Conservation (phyloP, 2,329 filamentous ascomycete species). For the Aphanocladium album region DNA sequence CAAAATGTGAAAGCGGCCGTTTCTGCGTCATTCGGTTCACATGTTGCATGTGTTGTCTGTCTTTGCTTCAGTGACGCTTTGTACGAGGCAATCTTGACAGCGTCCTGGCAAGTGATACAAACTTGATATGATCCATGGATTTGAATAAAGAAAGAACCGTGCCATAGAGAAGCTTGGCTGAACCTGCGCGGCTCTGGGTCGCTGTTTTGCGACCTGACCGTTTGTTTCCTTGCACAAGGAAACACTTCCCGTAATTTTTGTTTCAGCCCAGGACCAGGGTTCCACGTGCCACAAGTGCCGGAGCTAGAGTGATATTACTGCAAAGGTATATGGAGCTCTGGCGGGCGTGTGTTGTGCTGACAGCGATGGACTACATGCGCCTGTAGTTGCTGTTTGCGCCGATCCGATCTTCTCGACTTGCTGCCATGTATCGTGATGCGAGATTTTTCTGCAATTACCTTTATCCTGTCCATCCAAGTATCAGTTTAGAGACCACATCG, state of each 20-base stretch:
- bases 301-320: neutral
- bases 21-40: neutral
- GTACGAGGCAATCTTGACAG: neutral
- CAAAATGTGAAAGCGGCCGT: too few species aligned
- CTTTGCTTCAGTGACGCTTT: neutral
- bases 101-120: neutral
- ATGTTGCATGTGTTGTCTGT: neutral
- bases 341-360: too few species aligned
- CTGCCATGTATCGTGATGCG: neutral
- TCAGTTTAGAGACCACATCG: too few species aligned
- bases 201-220: neutral
- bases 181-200: too few species aligned
- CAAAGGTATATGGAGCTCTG: too few species aligned
- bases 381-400: neutral
- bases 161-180: too few species aligned
- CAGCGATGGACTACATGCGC: neutral
- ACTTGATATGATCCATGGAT: too few species aligned
- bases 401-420: neutral
- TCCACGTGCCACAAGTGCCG: conserved; percentile 2
- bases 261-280: conserved; percentile 6
- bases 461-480: neutral
- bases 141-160: too few species aligned
- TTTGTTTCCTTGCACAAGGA: neutral
- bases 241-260: neutral
- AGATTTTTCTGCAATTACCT: neutral